These are phyloP conservation scores for Cudoniella acicularis DNA, from an alignment of 495 filamentous ascomycete genomes.

Conservation along the genomic window DNA sequence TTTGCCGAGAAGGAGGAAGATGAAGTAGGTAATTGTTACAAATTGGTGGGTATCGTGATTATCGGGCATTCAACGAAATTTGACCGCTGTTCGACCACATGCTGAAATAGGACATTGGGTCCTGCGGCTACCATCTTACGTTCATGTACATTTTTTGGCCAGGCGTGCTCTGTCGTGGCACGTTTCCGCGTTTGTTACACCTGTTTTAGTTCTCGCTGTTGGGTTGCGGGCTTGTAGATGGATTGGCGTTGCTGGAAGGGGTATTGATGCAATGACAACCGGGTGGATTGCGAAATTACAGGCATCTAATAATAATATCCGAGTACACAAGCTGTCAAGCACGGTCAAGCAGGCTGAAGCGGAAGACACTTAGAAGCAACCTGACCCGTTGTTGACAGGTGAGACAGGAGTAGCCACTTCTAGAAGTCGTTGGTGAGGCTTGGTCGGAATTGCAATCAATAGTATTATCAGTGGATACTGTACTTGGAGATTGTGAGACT, in stretches of 20 bases:
- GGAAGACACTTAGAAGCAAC: too few relatives aligned
- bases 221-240: not conserved
- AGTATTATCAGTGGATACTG: too few relatives aligned
- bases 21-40: conserved; percentile 7
- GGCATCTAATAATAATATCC: not conserved
- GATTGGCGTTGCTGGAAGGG: not conserved
- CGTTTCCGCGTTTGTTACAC: not conserved
- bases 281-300: not conserved
- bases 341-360: not conserved
- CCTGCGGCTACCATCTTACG: not conserved
- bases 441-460: too few relatives aligned
- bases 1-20: conserved; percentile 41
- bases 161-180: not conserved
- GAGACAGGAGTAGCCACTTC: too few relatives aligned
- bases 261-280: not conserved
- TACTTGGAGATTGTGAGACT: too few relatives aligned
- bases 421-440: too few relatives aligned
- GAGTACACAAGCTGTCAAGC: not conserved
- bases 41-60: not conserved
- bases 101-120: not conserved
- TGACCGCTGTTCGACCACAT: not conserved
- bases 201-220: not conserved
- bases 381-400: too few relatives aligned
- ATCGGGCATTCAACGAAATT: not conserved
- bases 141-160: conserved; percentile 3